Base-by-base conservation (phyloP, 768 basidiomycete species). In the Lactarius psammicola region DNA sequence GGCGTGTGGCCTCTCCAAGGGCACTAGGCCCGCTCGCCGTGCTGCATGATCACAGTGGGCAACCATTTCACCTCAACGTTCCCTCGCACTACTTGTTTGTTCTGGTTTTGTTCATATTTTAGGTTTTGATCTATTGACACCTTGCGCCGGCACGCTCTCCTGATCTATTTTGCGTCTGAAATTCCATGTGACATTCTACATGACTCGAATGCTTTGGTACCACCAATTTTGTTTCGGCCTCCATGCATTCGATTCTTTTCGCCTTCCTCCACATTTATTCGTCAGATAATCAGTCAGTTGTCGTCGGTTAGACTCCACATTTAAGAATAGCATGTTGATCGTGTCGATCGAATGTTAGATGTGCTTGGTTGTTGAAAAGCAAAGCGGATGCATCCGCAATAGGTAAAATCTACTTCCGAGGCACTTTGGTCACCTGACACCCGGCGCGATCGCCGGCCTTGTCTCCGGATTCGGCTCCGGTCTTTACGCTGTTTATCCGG, bases 1-100 rank as follows among this genome's bases (percentile, higher is more conserved):
- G 17, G 65, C 56, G 18, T 51, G 44, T 53, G 34, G 56, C 38
- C 49, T 62, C 13, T 58, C 56, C 33, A 42, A 59, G 56, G 31
- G 10, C 11, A 13, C 46, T 3, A 15, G 18, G 18, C 17, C 5
- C 0, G 2, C 40, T 8, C 0, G 30, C 9, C 18, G 20, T 33
- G 30, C 17, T 18, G 30, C 54, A 13, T 51, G 49, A 51, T 15
- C 13, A 26, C 46, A 49, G 13, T 26, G 46, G 46, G 46, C 23
- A 2, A 42, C 17, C n/a, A n/a, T n/a, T 6, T 20, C 18, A 42
- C 42, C 3, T 4, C 17, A 7, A 15, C 15, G 3, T 28, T 26
- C 49, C 6, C 15, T 2, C 49, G 4, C 42, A 42, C 42, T 20
- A 8, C 3, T 44, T 26, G 23, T 51, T 51, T 51, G 49, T 51